Conservation (phyloP, 83 land plant genomes). For the Picea mariana region DNA sequence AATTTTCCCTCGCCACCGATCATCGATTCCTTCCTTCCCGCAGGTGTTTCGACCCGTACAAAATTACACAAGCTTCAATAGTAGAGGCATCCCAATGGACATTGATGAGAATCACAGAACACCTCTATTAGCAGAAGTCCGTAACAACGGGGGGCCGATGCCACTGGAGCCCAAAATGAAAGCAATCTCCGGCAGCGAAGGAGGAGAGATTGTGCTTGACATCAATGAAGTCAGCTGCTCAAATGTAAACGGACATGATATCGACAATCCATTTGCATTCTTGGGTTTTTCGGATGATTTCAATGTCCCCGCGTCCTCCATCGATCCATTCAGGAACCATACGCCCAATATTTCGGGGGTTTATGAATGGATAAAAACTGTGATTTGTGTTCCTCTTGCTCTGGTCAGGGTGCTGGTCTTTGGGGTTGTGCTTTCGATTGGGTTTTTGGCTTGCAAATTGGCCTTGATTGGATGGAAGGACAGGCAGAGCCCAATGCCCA, state of each 20-base stretch:
- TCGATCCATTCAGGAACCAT: constrained; percentile 61
- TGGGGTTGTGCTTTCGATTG: constrained; percentile 40
- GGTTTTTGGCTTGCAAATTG: constrained; percentile 42
- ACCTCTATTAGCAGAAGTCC: neutral
- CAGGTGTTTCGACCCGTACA: no score
- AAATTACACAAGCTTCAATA: no score
- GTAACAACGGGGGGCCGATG: neutral
- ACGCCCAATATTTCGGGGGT: constrained; percentile 47
- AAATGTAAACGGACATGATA: neutral
- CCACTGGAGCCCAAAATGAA: neutral
- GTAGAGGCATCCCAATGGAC: no score
- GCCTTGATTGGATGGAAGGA: constrained; percentile 74
- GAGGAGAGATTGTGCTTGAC: neutral
- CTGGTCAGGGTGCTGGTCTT: constrained; percentile 51
- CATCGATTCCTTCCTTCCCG: no score
- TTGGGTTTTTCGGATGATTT: neutral
- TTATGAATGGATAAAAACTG: constrained; percentile 61
- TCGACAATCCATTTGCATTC: neutral
- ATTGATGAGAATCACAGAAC: neutral
- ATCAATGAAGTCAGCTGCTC: neutral
- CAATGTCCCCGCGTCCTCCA: constrained; percentile 14
- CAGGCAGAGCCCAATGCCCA: constrained; percentile 53
- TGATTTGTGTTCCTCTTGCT: constrained; percentile 53
- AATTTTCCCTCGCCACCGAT: no score
- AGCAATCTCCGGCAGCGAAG: neutral